Base-by-base conservation (phyloP, 2,329 filamentous ascomycete species). In the Pestalotiopsis sp. region DNA sequence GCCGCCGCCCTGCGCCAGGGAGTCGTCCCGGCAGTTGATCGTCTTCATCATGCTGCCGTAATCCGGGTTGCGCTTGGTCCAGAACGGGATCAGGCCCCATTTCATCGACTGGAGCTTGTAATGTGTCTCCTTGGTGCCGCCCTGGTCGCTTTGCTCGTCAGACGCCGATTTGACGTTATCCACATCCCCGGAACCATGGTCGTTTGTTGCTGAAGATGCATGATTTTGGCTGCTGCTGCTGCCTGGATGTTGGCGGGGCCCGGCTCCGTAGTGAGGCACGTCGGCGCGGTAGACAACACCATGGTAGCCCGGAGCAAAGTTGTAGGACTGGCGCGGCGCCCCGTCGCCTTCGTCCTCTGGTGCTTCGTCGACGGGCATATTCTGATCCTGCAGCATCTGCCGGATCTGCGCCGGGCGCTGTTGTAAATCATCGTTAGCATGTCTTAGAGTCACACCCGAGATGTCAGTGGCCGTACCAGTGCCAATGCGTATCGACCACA, bases 1-100 rank as follows among this genome's bases (percentile, higher is more conserved):
- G 12, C 95, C 94, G 4, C 90, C 88, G 9, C 91, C 86, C 11
- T 91, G 88, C 5, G 89, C 85, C 23, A 98, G 83, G 1, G 93
- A 96, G 80, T 98, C 95, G 76, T 95, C 93, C 3, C 95, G 91
- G 78, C 95, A 98, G 81, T 99, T 98, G 80, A 98, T 98, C 0
- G 94, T 97, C 76, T 92, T 93, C 85, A 97, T 86, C 79, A 94
- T 85, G 1, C 90, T 90, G 31, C 88, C 86, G 75, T 96, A 95
- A 76, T 94, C 90, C 0, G 94, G 93, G 66, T 90, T 90, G 13
- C 91, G 87, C 82, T 95, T 97, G 3, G 93, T 97, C 95, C 95
- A 98, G 80, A 92, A 97, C 0, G 96, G 95, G 14, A 98, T 86
- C 6, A 99, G 86, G 0, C 95, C 96, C 96, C 96, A 99, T 86